Base-by-base conservation (phyloP, 768 basidiomycete genomes). In the Tephrocybe sp. region DNA sequence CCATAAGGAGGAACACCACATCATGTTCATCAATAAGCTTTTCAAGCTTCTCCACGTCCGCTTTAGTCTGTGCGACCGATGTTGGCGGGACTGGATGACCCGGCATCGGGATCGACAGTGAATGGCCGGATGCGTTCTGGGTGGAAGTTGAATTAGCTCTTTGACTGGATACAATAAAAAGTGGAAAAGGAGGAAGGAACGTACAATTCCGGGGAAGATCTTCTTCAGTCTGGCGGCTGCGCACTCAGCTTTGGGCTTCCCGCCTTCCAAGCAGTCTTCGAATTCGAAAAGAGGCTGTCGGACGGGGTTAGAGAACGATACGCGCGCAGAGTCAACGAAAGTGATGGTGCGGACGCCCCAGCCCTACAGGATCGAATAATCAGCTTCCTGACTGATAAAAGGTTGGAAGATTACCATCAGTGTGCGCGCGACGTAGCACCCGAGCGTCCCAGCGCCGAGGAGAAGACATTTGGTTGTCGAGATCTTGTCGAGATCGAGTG, bases 291-390 rank as follows among this genome's bases (percentile, higher is more conserved):
- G 74, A 2, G 97, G 97, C 65, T 99, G 97, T 30, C 97, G 81
- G 42, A 98, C 97, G 2, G 97, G 97, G 67, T 99, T 98, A 18
- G 94, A 98, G 69, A 95, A 98, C 0, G 93, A 95, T 10, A 98
- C 95, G 37, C 79, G 83, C 0, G 86, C 84, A 14, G 90, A 95
- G 69, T 99, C 96, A 42, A 97, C 84, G 38, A 99, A 81, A 0
- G 94, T 94, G 62, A 98, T 97, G 9, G 80, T 93, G 23, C 93
- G 83, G 10, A 98, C 88, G 9, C 97, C 96, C 96, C 97, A 98
- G 5, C 87, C 95, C 95, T 96, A 54, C 38, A 1, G 41, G 20
- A 17, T 2, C 0, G 15, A 41, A 45, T 34, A 51, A 17, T 21
- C 14, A n/a, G 28, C 28, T 11, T 5, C 11, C 5, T 30, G 11